Percentiles rank a stretch among this genome's conserved stretches.
phyloP scores from a whole-genome alignment of 164 flowering plant genomes.

The Umbilicus rupestris region DNA sequence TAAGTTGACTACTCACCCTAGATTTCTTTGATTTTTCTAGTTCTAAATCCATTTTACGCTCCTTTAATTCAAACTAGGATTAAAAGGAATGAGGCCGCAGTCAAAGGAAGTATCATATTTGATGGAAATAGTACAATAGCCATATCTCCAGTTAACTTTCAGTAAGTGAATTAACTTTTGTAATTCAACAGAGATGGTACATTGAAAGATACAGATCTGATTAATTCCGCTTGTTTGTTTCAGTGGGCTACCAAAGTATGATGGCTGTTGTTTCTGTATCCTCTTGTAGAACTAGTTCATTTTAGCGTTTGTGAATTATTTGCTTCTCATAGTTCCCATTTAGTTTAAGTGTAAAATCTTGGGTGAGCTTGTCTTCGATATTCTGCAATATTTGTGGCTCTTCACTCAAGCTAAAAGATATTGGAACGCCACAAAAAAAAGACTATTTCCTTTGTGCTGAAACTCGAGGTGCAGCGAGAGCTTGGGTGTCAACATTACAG shows the following conservation, averaged over 20 bases:
- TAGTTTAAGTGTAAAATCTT: not conserved
- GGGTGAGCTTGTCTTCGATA: not conserved
- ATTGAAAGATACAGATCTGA: not conserved
- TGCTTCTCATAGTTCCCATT: not conserved
- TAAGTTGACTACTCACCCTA: not conserved
- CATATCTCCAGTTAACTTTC: slow-evolving; percentile 84
- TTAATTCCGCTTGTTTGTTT: slow-evolving; percentile 17
- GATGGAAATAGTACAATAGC: slow-evolving; percentile 83
- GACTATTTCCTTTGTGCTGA: slow-evolving; percentile 95
- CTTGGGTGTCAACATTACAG: slow-evolving; percentile 96
- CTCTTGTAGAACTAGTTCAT: slow-evolving; percentile 16
- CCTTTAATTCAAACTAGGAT: slow-evolving; percentile 31
- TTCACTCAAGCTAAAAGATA: slow-evolving; percentile 49
- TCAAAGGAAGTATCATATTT: slow-evolving; percentile 74
- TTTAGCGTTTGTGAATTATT: not conserved
- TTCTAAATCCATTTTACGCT: not conserved
- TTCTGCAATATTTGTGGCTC: slow-evolving; percentile 14
- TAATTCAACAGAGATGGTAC: not conserved
- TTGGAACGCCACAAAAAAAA: slow-evolving; percentile 91
- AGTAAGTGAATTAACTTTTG: slow-evolving; percentile 43
- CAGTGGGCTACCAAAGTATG: slow-evolving; percentile 95
- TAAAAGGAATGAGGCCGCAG: slow-evolving; percentile 68
- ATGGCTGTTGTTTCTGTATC: slow-evolving; percentile 99
- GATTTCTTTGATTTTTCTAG: too few species aligned
- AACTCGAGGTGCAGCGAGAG: slow-evolving; percentile 96